A percentile compares a stretch with the other conserved stretches of the same genome.
Evolutionary conservation across 495 filamentous ascomycete genomes (phyloP).

Genomic region (Tetracladium setigerum): DNA sequence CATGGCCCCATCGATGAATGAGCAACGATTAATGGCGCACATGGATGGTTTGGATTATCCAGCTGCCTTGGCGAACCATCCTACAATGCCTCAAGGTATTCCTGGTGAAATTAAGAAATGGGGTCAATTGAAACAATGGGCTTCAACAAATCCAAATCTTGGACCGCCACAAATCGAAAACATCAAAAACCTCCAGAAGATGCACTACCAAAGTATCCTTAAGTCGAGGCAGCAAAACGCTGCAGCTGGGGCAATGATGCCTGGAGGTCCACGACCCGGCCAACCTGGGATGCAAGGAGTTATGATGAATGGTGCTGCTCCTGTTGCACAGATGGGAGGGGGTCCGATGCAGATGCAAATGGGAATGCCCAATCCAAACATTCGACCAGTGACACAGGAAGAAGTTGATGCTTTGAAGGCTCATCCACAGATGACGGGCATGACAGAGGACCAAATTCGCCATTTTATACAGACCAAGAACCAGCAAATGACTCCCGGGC

Average conservation of each 20-base stretch:
- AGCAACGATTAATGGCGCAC: constrained; percentile 7
- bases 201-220: constrained; percentile 41
- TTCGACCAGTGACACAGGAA: constrained; percentile 31
- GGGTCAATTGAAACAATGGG: constrained; percentile 62
- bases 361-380: constrained; percentile 20
- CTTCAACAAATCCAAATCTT: constrained; percentile 36
- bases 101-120: constrained; percentile 62
- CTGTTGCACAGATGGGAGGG: constrained; percentile 20
- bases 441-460: constrained; percentile 49
- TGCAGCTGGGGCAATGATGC: constrained; percentile 21
- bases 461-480: constrained; percentile 24
- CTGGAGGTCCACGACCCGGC: constrained; percentile 31
- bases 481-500: constrained; percentile 18
- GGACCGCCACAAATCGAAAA: constrained; percentile 32
- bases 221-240: constrained; percentile 18
- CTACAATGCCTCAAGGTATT: constrained; percentile 30
- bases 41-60: constrained; percentile 22
- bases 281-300: constrained; percentile 21
- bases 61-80: constrained; percentile 3
- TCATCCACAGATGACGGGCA: constrained; percentile 28
- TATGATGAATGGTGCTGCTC: constrained; percentile 20
- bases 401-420: constrained; percentile 39
- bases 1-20: neutral
- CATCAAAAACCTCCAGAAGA: constrained; percentile 43
- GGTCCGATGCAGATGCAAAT: constrained; percentile 10